A percentile compares a stretch with the other conserved stretches of the same genome.
Conservation (phyloP, 345 rosid species). For the Arabidopsis arenosa region DNA sequence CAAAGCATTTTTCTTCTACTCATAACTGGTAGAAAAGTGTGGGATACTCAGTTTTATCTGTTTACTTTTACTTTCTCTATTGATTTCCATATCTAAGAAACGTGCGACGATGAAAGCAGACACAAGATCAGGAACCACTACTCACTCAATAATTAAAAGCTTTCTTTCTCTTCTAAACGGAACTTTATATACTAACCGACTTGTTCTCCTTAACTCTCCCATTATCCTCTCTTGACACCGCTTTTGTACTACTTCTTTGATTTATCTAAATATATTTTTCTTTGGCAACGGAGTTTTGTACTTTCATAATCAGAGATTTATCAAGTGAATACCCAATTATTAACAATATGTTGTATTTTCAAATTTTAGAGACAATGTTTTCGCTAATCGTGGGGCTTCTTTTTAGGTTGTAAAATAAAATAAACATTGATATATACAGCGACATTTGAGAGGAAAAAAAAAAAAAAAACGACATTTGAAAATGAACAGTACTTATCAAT, state of each 20-base stretch:
- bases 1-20: neutral
- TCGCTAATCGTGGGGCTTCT: neutral
- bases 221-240: constrained; percentile 13
- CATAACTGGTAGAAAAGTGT: neutral
- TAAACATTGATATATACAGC: neutral
- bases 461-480: no score
- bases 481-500: no score
- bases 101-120: constrained; percentile 32
- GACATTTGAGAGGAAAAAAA: neutral
- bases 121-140: constrained; percentile 29
- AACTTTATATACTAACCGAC: constrained; percentile 8
- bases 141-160: constrained; percentile 14
- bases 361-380: no score
- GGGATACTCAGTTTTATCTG: neutral
- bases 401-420: neutral
- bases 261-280: neutral
- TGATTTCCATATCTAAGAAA: constrained; percentile 7
- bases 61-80: neutral
- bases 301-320: neutral
- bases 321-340: neutral
- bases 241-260: neutral
- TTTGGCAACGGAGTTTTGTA: neutral
- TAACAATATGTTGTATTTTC: no score
- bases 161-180: neutral
- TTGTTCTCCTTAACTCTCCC: constrained; percentile 38